Evolutionary conservation across 805 yeast genomes (phyloP), one percentile per base, ranked within the genome.

Genomic region (Kluyveromyces lactis): DNA sequence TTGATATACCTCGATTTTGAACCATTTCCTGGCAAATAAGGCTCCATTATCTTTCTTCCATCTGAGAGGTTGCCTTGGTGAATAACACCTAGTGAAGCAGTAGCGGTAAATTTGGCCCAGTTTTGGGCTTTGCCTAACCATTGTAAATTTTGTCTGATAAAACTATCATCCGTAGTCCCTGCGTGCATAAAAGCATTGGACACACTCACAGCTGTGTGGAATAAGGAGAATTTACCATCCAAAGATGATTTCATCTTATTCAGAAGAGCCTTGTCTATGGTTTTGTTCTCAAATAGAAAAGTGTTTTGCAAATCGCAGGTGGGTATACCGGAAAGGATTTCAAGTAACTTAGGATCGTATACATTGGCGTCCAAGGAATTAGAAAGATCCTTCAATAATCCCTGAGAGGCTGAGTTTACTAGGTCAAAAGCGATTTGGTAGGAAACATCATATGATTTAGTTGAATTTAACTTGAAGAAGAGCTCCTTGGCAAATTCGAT

Each of bases 111-210:
- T 58, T 90, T 92, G 4, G 97, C 87, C 98, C 98, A 92, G 63
- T 90, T 87, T 34, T 90, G 81, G n/a, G 98, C 97, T 64, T 87
- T 86, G 32, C 95, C 94, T 49, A 92, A 71, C 97, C 97, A 92
- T 53, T 90, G 96, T 54, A 87, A 69, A 57, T 92, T 92, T 32
- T 81, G 75, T 59, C 95, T 75, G 64, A 90, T 83, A 55, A 92
- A 92, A 0, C 87, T 77, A 60, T 92, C 97, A 55, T 85, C 94
- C 7, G 97, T 86, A 11, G 98, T 92, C 42, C 97, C 98, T 28
- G 92, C 85, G 61, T 89, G 95, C 76, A 90, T 74, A 57, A 87
- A 86, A 0, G 97, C 97, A 56, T 87, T 90, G 40, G 92, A 80
- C 58, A 92, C 87, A 35, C 97, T 86, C 36, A 92, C 87, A 6